Evolutionary conservation across 495 filamentous ascomycete species (phyloP), one percentile per base, ranked within the genome.

Genomic region (Neurospora discreta): DNA sequence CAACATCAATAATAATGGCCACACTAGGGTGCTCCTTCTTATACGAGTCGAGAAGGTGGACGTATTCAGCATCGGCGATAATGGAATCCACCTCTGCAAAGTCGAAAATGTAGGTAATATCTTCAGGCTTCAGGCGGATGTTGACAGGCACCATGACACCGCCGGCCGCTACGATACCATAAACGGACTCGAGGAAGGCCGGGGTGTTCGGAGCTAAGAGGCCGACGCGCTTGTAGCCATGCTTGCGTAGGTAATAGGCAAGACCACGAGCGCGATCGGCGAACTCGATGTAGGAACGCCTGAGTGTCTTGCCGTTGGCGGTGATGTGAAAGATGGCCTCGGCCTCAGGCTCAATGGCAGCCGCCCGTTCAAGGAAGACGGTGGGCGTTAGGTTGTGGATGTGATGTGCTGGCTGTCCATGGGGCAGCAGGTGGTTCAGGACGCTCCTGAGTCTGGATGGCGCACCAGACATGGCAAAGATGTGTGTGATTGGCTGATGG

Each of bases 131-230:
- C 30, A 99, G 81, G 7, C 95, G 86, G 79, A 96, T 95, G 76
- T 99, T 99, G n/a, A 94, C 90, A 8, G 89, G 89, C 72, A 97
- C 89, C 74, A 92, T 74, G 11, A 97, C 86, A 11, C 84, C 92
- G 9, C 93, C 93, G 3, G 92, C 94, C 30, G 94, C 95, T 2
- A 88, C 89, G 77, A 98, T 92, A 7, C 92, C 95, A 76, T 94
- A 99, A 68, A 98, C 90, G 3, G 88, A 85, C 81, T 98, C 95
- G 23, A 98, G 82, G 78, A 98, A 98, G 0, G 93, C 95, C 3
- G 95, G 95, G 6, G 95, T 99, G 78, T 99, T 99, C 1, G 96
- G 90, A 26, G 88, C 89, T 5, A 99, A 84, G 44, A 99, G 89
- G 6, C 95, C 95, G 2, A 90, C 87, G 71, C 91, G 87, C 77